Evolutionary conservation across 228 moss, liverwort and hornwort genomes (phyloP).

Genomic region (Sphagnum magellanicum): DNA sequence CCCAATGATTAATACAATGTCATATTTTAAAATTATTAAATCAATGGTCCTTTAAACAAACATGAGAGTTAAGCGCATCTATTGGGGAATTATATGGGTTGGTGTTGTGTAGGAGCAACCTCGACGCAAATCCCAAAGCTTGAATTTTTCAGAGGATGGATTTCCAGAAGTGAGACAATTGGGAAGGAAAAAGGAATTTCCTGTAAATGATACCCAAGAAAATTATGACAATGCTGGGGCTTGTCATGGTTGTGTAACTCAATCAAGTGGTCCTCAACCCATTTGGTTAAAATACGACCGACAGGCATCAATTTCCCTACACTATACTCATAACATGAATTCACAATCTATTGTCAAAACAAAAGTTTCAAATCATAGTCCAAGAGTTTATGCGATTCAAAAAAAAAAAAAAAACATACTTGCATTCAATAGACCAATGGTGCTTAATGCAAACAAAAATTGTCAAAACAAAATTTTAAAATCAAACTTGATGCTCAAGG

Average conservation of each 20-base stretch:
- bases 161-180: constrained; percentile 63
- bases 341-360: neutral
- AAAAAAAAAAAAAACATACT: too few species aligned
- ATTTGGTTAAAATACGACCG: constrained; percentile 87
- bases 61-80: neutral
- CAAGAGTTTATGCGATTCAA: neutral
- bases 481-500: too few species aligned
- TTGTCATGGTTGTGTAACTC: constrained; percentile 76
- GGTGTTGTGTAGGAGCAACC: constrained; percentile 64
- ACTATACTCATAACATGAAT: neutral
- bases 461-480: too few species aligned
- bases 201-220: constrained; percentile 64
- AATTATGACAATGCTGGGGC: constrained; percentile 85
- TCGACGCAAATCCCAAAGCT: constrained; percentile 64
- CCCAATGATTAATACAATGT: neutral
- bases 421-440: too few species aligned
- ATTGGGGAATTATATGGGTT: neutral
- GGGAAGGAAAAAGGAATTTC: constrained; percentile 44
- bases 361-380: neutral
- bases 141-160: constrained; percentile 75
- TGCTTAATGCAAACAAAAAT: too few species aligned
- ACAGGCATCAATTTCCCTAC: constrained; percentile 12
- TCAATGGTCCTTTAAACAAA: neutral
- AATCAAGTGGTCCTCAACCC: constrained; percentile 58
- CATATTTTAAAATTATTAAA: neutral